A percentile compares a stretch with the other conserved stretches of the same genome.
phyloP scores from a whole-genome alignment of 192 early-diverging fungal species.

The Phlyctochytrium bullatum region DNA sequence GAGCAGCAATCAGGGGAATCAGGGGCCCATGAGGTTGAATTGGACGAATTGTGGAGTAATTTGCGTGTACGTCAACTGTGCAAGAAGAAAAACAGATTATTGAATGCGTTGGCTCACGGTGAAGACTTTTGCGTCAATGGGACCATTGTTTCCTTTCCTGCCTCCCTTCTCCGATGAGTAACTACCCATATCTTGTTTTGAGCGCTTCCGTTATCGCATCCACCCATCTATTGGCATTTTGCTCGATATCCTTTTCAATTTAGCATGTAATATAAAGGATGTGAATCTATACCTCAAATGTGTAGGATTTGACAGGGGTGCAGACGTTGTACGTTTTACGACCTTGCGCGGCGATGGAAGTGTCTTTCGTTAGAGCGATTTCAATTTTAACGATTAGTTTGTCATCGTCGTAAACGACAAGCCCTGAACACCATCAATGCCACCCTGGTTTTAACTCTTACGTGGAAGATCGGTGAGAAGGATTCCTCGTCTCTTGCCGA shows the following conservation, averaged over 20 bases:
- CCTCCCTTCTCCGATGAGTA: no score
- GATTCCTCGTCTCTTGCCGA: constrained; percentile 55
- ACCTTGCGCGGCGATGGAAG: constrained; percentile 59
- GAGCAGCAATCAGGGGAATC: no score
- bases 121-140: no score
- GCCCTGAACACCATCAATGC: constrained; percentile 9
- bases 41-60: constrained; percentile 13
- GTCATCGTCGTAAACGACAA: constrained; percentile 63
- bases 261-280: no score
- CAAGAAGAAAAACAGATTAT: constrained; percentile 22
- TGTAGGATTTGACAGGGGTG: constrained; percentile 41
- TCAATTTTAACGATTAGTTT: constrained; percentile 53
- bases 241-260: constrained; percentile 22
- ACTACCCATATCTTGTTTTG: neutral
- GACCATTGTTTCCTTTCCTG: no score
- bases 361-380: constrained; percentile 57
- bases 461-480: constrained; percentile 70
- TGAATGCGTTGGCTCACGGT: no score
- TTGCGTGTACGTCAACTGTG: constrained; percentile 36
- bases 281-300: constrained; percentile 28
- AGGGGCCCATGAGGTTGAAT: neutral
- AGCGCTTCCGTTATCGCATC: constrained; percentile 33
- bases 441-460: neutral
- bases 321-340: constrained; percentile 62
- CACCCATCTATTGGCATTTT: constrained; percentile 30